Conservation (phyloP, 1,139 yeast species). For the Meyerozyma smithsonii region DNA sequence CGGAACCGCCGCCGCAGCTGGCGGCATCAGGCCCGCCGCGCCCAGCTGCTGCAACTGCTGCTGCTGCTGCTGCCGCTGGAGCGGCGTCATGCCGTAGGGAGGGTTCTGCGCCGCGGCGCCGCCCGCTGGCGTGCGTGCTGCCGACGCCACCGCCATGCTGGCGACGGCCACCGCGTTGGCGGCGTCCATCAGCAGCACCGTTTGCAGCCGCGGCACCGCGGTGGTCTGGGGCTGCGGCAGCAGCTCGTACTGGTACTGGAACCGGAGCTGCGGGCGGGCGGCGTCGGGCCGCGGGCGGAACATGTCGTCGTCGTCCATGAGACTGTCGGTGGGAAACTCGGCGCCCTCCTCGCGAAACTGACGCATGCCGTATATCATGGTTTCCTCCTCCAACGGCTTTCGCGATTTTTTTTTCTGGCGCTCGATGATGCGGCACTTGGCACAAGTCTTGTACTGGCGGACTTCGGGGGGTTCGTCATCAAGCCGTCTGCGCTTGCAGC, state of each 20-base stretch:
- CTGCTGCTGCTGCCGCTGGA: slow-evolving; percentile 10
- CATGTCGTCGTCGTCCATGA: slow-evolving; percentile 35
- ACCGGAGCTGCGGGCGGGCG: slow-evolving; percentile 4
- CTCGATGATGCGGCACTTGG: slow-evolving; percentile 55
- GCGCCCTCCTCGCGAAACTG: slow-evolving; percentile 43
- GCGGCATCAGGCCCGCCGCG: slow-evolving; percentile 6
- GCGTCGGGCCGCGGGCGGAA: slow-evolving; percentile 4
- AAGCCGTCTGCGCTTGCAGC: slow-evolving; percentile 55
- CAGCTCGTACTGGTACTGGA: slow-evolving; percentile 9
- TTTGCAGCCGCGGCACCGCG: slow-evolving; percentile 12
- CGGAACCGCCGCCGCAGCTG: slow-evolving; percentile 12
- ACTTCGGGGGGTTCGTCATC: slow-evolving; percentile 59
- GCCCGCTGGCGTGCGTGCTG: slow-evolving; percentile 7
- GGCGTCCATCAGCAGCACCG: slow-evolving; percentile 9
- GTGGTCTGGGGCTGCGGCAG: slow-evolving; percentile 6
- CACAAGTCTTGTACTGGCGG: slow-evolving; percentile 54
- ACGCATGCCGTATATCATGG: slow-evolving; percentile 45
- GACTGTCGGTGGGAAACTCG: slow-evolving; percentile 19
- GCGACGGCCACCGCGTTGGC: slow-evolving; percentile 5
- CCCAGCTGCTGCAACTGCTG: slow-evolving; percentile 4
- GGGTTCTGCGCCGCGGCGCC: not conserved
- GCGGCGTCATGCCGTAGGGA: slow-evolving; percentile 2
- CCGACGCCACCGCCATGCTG: slow-evolving; percentile 4
- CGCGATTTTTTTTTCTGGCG: slow-evolving; percentile 44
- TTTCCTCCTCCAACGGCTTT: slow-evolving; percentile 45